phyloP scores from a whole-genome alignment of 2,329 filamentous ascomycete genomes.

The Nannizziopsis barbatae region DNA sequence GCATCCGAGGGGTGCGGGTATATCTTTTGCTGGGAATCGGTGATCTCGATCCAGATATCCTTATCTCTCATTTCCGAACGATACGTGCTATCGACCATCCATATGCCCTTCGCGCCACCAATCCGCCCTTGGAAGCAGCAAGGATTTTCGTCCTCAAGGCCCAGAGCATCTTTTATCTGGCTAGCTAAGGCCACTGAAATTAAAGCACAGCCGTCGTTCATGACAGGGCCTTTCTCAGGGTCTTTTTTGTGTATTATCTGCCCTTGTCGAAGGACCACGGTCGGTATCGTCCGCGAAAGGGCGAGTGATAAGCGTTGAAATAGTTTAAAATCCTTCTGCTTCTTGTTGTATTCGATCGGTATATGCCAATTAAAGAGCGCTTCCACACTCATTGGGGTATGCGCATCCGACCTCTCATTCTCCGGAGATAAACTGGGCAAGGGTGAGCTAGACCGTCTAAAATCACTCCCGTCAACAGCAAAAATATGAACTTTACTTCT shows the following conservation, averaged over 20 bases:
- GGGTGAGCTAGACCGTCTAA: constrained; percentile 17
- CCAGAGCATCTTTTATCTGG: constrained; percentile 36
- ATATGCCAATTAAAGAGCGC: constrained; percentile 40
- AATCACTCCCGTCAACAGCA: constrained; percentile 35
- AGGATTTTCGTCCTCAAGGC: constrained; percentile 30
- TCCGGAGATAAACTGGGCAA: constrained; percentile 16
- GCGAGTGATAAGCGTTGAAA: constrained; percentile 37
- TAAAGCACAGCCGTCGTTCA: constrained; percentile 44
- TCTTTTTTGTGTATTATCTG: constrained; percentile 31
- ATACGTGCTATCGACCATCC: constrained; percentile 42
- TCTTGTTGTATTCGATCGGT: constrained; percentile 25
- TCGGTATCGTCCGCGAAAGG: constrained; percentile 36
- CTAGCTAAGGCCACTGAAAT: constrained; percentile 45
- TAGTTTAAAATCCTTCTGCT: constrained; percentile 35
- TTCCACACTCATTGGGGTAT: constrained; percentile 29
- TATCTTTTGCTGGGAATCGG: constrained; percentile 49
- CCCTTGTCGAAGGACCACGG: constrained; percentile 22
- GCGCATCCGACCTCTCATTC: constrained; percentile 21
- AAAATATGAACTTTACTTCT: constrained; percentile 31
- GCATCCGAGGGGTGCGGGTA: constrained; percentile 30
- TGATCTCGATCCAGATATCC: constrained; percentile 45
- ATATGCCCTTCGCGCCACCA: constrained; percentile 50
- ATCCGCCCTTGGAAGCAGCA: constrained; percentile 49
- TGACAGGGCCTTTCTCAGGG: constrained; percentile 22
- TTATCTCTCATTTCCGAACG: constrained; percentile 21